phyloP scores from a whole-genome alignment of 2,329 filamentous ascomycete genomes.

The Colletotrichum graminicola region DNA sequence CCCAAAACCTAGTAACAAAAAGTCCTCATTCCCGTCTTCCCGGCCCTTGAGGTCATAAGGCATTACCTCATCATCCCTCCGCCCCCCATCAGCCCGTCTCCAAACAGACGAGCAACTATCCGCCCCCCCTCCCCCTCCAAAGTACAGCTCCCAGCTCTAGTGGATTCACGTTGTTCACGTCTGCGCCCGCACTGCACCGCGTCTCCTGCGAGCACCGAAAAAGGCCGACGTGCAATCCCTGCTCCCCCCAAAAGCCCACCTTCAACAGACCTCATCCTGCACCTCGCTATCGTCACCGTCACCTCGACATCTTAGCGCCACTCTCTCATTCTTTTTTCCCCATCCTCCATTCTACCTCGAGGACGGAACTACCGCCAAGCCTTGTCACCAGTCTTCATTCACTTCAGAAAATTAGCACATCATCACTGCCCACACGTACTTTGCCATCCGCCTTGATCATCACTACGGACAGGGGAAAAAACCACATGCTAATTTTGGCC shows the following conservation, averaged over 20 bases:
- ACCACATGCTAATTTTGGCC: slow-evolving; percentile 70
- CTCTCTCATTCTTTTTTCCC: slow-evolving; percentile 15
- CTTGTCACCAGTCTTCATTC: slow-evolving; percentile 44
- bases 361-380: slow-evolving; percentile 31
- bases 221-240: slow-evolving; percentile 39
- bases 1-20: not conserved
- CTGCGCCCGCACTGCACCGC: slow-evolving; percentile 26
- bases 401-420: slow-evolving; percentile 45
- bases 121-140: slow-evolving; percentile 39
- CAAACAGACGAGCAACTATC: slow-evolving; percentile 25
- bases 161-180: slow-evolving; percentile 34
- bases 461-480: slow-evolving; percentile 44
- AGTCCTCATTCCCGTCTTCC: not conserved
- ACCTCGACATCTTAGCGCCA: slow-evolving; percentile 35
- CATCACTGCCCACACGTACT: slow-evolving; percentile 27
- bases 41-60: not conserved
- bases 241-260: slow-evolving; percentile 40
- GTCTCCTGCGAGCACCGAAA: slow-evolving; percentile 32
- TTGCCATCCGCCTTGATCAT: slow-evolving; percentile 42
- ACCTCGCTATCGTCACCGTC: slow-evolving; percentile 34
- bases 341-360: not conserved
- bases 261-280: slow-evolving; percentile 36
- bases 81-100: slow-evolving; percentile 24
- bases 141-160: slow-evolving; percentile 35
- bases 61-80: slow-evolving; percentile 35